Base-by-base conservation (phyloP, 768 basidiomycete genomes). In the Harrya chromipes region DNA sequence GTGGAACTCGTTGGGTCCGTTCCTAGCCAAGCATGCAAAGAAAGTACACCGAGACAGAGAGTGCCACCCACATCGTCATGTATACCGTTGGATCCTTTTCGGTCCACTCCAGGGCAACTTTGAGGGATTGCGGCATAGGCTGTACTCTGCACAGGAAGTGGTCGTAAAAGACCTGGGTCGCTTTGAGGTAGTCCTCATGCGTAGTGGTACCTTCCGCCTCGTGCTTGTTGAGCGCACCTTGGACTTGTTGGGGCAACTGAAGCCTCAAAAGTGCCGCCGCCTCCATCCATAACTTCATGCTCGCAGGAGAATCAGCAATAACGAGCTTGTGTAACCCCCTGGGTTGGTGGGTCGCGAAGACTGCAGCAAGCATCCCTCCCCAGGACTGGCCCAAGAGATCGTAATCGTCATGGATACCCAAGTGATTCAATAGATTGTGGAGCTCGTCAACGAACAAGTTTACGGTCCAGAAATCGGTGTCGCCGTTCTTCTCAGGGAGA, bases 381-480 rank as follows among this genome's bases (percentile, higher is more conserved):
- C 71, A 59, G 56, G 76, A 64, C 63, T 76, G 70, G 6, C 76
- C 82, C 37, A 71, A 60, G 1, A 75, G 50, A 33, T 65, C 61
- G 55, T 75, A 83, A 26, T 66, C 60, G 34, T 72, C 74, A 23
- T 73, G 53, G 49, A 81, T 72, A 2, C 63, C 70, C 42, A 82
- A 66, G 60, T 79, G 71, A 14, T 43, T 27, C 39, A 82, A 54
- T 9, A 82, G 62, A 58, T 70, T 73, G 46, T 74, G 63, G 38
- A 82, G 72, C 64, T 83, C 77, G 51, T 76, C 69, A 54, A 78
- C 62, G 67, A 81, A 81, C 6, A 82, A 68, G 46, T 73, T 60
- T 24, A 67, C 59, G 16, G 70, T 78, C 79, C 79, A 81, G 65
- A 83, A 83, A 12, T 36, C 34, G 2, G 59, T 53, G 27, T 74